phyloP scores from a whole-genome alignment of 2,329 filamentous ascomycete genomes.

The Arthroderma uncinatum region DNA sequence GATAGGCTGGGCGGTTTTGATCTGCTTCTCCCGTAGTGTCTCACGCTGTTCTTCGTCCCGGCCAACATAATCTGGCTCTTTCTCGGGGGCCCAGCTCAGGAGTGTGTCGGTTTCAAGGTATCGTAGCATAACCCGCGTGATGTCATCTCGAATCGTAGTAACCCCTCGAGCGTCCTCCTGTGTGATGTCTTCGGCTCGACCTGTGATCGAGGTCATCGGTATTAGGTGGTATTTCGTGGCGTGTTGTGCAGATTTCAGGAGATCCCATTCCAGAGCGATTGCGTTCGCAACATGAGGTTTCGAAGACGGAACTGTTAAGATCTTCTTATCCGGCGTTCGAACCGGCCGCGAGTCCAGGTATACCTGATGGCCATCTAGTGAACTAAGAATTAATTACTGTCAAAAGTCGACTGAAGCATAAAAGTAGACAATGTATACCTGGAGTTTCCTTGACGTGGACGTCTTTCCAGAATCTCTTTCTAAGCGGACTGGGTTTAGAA shows the following conservation, averaged over 20 bases:
- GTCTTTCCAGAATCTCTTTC: constrained; percentile 81
- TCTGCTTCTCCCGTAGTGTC: constrained; percentile 62
- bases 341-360: constrained; percentile 69
- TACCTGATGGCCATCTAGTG: constrained; percentile 41
- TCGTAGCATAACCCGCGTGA: constrained; percentile 60
- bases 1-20: constrained; percentile 56
- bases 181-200: constrained; percentile 71
- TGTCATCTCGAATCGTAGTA: constrained; percentile 47
- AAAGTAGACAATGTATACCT: constrained; percentile 35
- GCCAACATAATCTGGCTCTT: constrained; percentile 40
- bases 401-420: neutral
- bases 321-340: constrained; percentile 60
- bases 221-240: constrained; percentile 78
- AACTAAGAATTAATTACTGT: neutral
- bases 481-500: constrained; percentile 38
- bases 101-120: constrained; percentile 89
- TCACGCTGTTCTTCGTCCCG: constrained; percentile 38
- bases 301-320: constrained; percentile 58
- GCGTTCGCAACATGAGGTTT: constrained; percentile 76
- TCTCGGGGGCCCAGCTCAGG: constrained; percentile 71
- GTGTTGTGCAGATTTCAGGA: constrained; percentile 68
- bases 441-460: constrained; percentile 58
- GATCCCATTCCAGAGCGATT: constrained; percentile 88
- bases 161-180: constrained; percentile 50
- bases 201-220: constrained; percentile 73